phyloP scores from a whole-genome alignment of 2,329 filamentous ascomycete species.

The Colletotrichum sp. region DNA sequence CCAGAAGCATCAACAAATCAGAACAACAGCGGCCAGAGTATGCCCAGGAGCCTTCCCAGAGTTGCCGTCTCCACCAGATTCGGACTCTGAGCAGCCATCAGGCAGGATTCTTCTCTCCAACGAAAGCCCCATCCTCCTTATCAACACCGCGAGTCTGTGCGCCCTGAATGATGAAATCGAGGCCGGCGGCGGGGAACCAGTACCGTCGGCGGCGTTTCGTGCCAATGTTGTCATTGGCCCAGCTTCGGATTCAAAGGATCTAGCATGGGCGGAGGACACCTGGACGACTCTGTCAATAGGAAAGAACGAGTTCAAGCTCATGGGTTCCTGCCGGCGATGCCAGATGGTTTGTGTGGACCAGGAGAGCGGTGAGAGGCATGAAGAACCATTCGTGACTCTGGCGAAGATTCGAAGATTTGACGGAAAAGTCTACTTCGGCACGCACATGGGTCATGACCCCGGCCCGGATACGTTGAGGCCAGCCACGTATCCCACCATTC shows the following conservation, averaged over 20 bases:
- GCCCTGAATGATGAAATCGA: constrained; percentile 77
- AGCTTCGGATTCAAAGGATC: constrained; percentile 43
- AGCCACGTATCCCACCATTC: constrained; percentile 44
- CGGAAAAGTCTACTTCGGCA: constrained; percentile 88
- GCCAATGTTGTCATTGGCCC: constrained; percentile 82
- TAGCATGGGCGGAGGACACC: constrained; percentile 77
- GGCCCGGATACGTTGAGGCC: constrained; percentile 22
- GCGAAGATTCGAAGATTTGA: constrained; percentile 84
- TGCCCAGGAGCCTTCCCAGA: constrained; percentile 61
- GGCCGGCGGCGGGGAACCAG: constrained; percentile 63
- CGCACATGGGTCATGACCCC: constrained; percentile 69
- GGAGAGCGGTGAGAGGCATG: constrained; percentile 74
- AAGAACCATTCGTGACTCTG: constrained; percentile 88
- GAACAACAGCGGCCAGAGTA: constrained; percentile 26
- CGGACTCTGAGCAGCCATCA: constrained; percentile 51
- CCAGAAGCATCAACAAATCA: constrained; percentile 56
- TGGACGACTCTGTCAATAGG: constrained; percentile 77
- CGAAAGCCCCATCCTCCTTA: constrained; percentile 88
- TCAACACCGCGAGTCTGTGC: constrained; percentile 81
- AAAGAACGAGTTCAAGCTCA: constrained; percentile 66
- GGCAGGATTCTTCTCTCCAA: constrained; percentile 81
- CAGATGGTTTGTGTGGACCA: constrained; percentile 98
- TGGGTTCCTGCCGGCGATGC: constrained; percentile 87
- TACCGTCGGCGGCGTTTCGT: constrained; percentile 79
- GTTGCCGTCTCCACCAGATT: constrained; percentile 62